These are phyloP conservation scores for Diaporthe longicolla DNA, from an alignment of 2,329 filamentous ascomycete genomes.

Conservation along the genomic window DNA sequence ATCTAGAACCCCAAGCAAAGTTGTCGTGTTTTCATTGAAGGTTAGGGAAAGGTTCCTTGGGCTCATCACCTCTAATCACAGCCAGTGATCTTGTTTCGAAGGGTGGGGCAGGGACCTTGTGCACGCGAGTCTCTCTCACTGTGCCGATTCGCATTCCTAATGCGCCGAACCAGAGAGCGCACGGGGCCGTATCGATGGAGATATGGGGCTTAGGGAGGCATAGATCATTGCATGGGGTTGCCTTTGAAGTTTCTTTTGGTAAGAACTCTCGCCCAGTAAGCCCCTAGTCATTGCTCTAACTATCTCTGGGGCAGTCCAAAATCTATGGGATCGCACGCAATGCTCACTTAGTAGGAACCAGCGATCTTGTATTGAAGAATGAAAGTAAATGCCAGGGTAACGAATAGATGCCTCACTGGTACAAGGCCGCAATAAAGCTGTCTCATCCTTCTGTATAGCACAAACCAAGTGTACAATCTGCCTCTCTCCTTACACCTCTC, in stretches of 20 bases:
- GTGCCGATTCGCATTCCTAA: neutral
- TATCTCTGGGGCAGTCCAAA: neutral
- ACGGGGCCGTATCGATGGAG: neutral
- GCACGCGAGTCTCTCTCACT: neutral
- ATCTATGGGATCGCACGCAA: neutral
- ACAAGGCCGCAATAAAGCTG: conserved; percentile 38
- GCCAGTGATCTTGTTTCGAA: neutral
- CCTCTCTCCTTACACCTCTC: neutral
- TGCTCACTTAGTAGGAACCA: conserved; percentile 6
- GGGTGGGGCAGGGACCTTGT: no score
- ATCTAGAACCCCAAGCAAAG: neutral
- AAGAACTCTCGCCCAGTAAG: neutral
- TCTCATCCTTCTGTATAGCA: conserved; percentile 34
- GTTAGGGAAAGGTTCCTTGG: neutral
- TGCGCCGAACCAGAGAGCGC: neutral
- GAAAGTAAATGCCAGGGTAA: conserved; percentile 40
- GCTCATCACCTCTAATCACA: neutral
- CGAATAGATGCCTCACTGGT: conserved; percentile 37
- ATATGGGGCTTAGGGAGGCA: neutral
- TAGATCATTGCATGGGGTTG: neutral
- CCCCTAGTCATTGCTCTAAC: neutral
- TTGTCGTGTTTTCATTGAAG: neutral
- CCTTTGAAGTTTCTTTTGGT: no score
- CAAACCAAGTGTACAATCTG: conserved; percentile 39
- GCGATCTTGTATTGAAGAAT: conserved; percentile 34